Percentiles rank a stretch among this genome's conserved stretches.
Evolutionary conservation across 495 filamentous ascomycete species (phyloP).

Genomic region (Pyrenula massariospora): DNA sequence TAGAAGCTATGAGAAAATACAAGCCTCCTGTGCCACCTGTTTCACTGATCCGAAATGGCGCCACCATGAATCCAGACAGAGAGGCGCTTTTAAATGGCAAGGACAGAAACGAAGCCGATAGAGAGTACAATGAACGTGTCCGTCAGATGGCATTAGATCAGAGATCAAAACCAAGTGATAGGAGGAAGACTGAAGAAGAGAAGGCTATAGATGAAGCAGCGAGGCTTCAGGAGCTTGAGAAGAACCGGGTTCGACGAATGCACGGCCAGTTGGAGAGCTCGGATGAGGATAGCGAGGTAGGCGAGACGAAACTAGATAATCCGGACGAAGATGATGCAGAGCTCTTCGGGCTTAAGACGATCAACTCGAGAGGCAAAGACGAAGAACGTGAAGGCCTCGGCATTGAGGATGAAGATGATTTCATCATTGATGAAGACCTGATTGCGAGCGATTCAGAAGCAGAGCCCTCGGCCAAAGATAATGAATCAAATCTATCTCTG

Average conservation of each 20-base stretch:
- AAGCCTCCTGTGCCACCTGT: constrained; percentile 30
- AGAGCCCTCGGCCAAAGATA: constrained; percentile 39
- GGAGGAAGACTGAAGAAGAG: constrained; percentile 87
- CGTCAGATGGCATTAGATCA: constrained; percentile 73
- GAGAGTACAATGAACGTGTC: constrained; percentile 73
- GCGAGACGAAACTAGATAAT: constrained; percentile 23
- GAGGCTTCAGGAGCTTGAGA: constrained; percentile 67
- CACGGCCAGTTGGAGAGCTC: constrained; percentile 45
- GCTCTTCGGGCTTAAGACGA: constrained; percentile 36
- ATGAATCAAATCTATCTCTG: constrained; percentile 53
- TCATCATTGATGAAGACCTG: constrained; percentile 77
- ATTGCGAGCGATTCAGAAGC: constrained; percentile 46
- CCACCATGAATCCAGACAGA: constrained; percentile 48
- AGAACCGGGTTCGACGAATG: constrained; percentile 63
- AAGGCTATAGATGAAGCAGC: constrained; percentile 61
- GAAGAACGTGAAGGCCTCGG: constrained; percentile 22
- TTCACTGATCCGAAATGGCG: constrained; percentile 18
- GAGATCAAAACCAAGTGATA: constrained; percentile 70
- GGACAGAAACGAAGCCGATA: constrained; percentile 53
- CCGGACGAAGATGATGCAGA: constrained; percentile 33
- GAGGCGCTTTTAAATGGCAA: constrained; percentile 46
- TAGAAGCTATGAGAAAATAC: constrained; percentile 51
- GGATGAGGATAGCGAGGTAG: constrained; percentile 28
- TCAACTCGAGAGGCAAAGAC: constrained; percentile 10
- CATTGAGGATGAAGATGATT: constrained; percentile 88